Evolutionary conservation across 257 asterid species (phyloP).

Genomic region (Eustoma russellianum): DNA sequence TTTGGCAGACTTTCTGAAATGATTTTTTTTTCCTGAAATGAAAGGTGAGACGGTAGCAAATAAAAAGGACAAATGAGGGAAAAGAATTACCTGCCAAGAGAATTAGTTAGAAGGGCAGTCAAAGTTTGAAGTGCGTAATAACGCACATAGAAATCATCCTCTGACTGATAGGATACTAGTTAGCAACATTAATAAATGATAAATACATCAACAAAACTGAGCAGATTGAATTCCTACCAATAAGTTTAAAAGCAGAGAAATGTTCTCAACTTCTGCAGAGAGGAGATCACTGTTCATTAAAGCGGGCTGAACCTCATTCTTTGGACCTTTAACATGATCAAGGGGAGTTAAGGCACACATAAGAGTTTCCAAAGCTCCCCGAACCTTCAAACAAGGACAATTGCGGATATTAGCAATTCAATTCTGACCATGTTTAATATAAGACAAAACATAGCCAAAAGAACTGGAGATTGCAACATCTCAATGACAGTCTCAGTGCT

Average conservation of each 20-base stretch:
- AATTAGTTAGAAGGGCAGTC: slow-evolving; percentile 84
- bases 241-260: slow-evolving; percentile 81
- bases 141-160: slow-evolving; percentile 92
- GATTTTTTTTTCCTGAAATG: not conserved
- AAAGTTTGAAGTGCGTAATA: slow-evolving; percentile 82
- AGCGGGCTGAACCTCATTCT: slow-evolving; percentile 79
- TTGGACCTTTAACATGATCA: slow-evolving; percentile 47
- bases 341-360: slow-evolving; percentile 71
- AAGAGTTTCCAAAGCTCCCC: slow-evolving; percentile 83
- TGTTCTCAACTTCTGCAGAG: slow-evolving; percentile 75
- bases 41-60: slow-evolving; percentile 2
- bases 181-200: slow-evolving; percentile 17
- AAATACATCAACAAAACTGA: slow-evolving; percentile 10
- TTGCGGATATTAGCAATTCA: too few relatives aligned
- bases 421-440: too few relatives aligned
- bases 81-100: slow-evolving; percentile 59
- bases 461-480: too few relatives aligned
- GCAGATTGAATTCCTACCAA: slow-evolving; percentile 47
- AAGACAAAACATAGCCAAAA: too few relatives aligned
- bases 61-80: slow-evolving; percentile 8
- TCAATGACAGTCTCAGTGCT: too few relatives aligned
- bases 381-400: slow-evolving; percentile 44
- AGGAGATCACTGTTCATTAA: slow-evolving; percentile 79
- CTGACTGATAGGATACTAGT: slow-evolving; percentile 49
- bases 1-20: slow-evolving; percentile 15